A percentile compares a stretch with the other conserved stretches of the same genome.
These are phyloP conservation scores for Roridomyces roridus DNA, from an alignment of 768 basidiomycete genomes.

Conservation along the genomic window DNA sequence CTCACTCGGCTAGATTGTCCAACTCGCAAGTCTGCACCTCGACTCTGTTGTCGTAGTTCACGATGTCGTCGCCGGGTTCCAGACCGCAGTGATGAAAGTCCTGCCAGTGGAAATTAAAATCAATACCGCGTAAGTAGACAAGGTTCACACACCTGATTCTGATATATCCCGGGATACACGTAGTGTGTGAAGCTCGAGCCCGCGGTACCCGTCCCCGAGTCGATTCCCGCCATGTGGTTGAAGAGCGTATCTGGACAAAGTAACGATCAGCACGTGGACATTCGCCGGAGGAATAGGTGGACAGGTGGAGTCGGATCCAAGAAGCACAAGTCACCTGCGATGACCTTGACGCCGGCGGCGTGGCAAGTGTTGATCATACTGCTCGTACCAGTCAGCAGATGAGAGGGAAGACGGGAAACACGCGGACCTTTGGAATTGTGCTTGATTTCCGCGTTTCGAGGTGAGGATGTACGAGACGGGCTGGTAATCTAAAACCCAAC, in stretches of 20 bases:
- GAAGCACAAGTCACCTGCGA: too few relatives aligned
- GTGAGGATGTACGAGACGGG: constrained; percentile 69
- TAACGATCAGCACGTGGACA: not conserved
- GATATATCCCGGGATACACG: constrained; percentile 55
- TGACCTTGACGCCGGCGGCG: constrained; percentile 61
- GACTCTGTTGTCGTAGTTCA: constrained; percentile 54
- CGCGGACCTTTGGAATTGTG: constrained; percentile 51
- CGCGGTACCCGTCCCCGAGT: constrained; percentile 55
- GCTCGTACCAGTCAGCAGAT: not conserved
- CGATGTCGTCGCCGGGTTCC: constrained; percentile 57
- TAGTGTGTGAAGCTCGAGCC: constrained; percentile 63
- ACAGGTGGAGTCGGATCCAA: too few relatives aligned
- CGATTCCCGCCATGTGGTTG: constrained; percentile 68
- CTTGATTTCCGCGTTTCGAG: constrained; percentile 67
- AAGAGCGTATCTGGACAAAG: constrained; percentile 55
- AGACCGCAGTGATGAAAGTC: constrained; percentile 73
- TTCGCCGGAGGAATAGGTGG: too few relatives aligned
- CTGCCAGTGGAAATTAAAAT: constrained; percentile 30
- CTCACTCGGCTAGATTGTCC: constrained; percentile 58
- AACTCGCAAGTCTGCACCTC: constrained; percentile 68
- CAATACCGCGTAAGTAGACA: too few relatives aligned
- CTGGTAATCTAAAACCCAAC: constrained; percentile 54
- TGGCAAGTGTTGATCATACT: constrained; percentile 60
- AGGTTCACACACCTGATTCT: constrained; percentile 38
- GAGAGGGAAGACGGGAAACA: constrained; percentile 15